Conservation (phyloP, 352 stramenopile species). For the Aphanomyces stellatus region DNA sequence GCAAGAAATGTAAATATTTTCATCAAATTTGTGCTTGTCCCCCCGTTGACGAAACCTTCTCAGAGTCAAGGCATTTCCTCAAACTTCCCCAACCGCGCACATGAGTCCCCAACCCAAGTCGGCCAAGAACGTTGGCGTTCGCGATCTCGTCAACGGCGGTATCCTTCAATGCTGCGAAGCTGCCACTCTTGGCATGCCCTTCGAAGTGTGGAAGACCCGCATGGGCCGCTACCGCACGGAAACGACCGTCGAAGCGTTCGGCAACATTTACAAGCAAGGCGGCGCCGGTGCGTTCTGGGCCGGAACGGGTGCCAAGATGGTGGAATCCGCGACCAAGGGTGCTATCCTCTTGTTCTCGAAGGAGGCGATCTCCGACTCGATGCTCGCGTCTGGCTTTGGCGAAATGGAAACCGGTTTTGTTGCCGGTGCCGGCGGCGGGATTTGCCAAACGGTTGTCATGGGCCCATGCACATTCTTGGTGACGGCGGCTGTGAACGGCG, state of each 20-base stretch:
- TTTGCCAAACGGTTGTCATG: slow-evolving; percentile 87
- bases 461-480: slow-evolving; percentile 87
- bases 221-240: slow-evolving; percentile 85
- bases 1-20: too few relatives aligned
- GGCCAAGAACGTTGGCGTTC: slow-evolving; percentile 72
- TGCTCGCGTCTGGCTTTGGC: slow-evolving; percentile 59
- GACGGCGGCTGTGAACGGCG: slow-evolving; percentile 81
- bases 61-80: background rate
- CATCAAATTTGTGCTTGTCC: too few relatives aligned
- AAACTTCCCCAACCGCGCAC: slow-evolving; percentile 8
- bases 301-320: slow-evolving; percentile 86
- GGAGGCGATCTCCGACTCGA: slow-evolving; percentile 75
- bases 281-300: slow-evolving; percentile 81
- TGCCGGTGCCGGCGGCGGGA: slow-evolving; percentile 71
- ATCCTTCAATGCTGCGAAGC: slow-evolving; percentile 85
- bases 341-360: slow-evolving; percentile 87
- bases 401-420: slow-evolving; percentile 65
- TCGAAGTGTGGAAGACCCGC: slow-evolving; percentile 91
- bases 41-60: background rate
- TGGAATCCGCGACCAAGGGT: slow-evolving; percentile 85
- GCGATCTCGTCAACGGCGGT: slow-evolving; percentile 72
- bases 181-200: slow-evolving; percentile 84
- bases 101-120: slow-evolving; percentile 48
- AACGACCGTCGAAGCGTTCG: slow-evolving; percentile 72
- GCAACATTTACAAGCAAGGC: slow-evolving; percentile 82